These are phyloP conservation scores for Phaeosphaeriaceae sp. DNA, from an alignment of 2,329 filamentous ascomycete genomes.

Conservation along the genomic window DNA sequence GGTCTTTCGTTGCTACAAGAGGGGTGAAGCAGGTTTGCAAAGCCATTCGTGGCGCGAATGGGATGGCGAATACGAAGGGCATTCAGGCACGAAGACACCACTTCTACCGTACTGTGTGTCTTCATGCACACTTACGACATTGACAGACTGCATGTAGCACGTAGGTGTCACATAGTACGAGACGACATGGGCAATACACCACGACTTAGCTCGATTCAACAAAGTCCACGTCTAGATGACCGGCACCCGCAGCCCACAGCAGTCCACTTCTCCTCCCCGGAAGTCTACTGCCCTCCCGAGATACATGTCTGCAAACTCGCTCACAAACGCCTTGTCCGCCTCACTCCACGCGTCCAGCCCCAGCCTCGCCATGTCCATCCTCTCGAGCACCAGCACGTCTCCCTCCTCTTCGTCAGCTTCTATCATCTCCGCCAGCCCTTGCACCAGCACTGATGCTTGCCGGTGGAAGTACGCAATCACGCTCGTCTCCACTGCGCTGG, in stretches of 20 bases:
- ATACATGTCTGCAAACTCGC: slow-evolving; percentile 68
- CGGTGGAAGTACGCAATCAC: slow-evolving; percentile 84
- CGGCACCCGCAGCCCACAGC: slow-evolving; percentile 73
- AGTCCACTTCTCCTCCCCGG: slow-evolving; percentile 72
- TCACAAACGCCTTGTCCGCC: slow-evolving; percentile 72
- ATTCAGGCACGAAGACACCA: slow-evolving; percentile 2
- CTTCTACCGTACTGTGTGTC: background rate
- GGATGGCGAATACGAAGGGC: background rate
- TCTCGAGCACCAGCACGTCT: slow-evolving; percentile 61
- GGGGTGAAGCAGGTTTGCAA: background rate
- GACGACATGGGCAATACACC: background rate
- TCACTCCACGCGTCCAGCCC: slow-evolving; percentile 81
- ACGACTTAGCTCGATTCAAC: background rate
- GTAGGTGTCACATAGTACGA: background rate
- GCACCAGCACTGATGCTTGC: slow-evolving; percentile 71
- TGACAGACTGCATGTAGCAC: background rate
- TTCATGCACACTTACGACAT: slow-evolving; percentile 3
- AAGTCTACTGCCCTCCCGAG: slow-evolving; percentile 70
- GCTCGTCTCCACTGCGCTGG: slow-evolving; percentile 68
- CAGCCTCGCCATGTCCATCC: slow-evolving; percentile 72
- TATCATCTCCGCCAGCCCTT: slow-evolving; percentile 65
- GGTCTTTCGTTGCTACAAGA: background rate
- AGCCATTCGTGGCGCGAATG: slow-evolving; percentile 1
- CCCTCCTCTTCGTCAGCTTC: slow-evolving; percentile 29
- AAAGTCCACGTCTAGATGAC: slow-evolving; percentile 23